Base-by-base conservation (phyloP, 140 eudicot species). In the Eryngium alpinum region DNA sequence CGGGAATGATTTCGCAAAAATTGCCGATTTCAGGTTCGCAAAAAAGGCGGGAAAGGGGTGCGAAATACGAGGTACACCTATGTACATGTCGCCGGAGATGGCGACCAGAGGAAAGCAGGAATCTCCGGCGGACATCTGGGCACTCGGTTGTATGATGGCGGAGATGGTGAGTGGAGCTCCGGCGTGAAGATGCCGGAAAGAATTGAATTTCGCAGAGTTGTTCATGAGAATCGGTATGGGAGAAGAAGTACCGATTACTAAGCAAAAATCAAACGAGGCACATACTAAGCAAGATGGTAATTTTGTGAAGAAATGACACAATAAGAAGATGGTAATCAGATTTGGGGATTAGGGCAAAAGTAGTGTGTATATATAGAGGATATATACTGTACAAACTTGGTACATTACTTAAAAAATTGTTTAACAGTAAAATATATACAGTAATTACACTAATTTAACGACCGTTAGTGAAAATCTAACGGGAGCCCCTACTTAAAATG, bases 61-160 rank as follows among this genome's bases (percentile, higher is more conserved):
- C 63, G 96, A 91, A 44, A 76, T 95, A 11, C 85, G 97, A 75
- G 99, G 99, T 24, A 91, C 98, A 49, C 96, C 97, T 29, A 43
- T 93, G 88, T 95, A 91, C 38, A 86, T 95, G 99, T 87, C 98
- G 83, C 97, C 98, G 71, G 98, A 94, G 76, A 86, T 88, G 83
- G 93, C 89, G 9, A 28, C 74, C 81, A 70, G 72, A n/a, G 93
- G 94, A 0, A 90, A 86, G 33, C 90, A 85, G 31, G 94, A 77
- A 12, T 17, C 89, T 10, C 81, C 93, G 49, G 90, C 97, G 6
- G 98, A 94, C 57, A 77, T 94, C 2, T 94, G 98, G 98, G 96
- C 97, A 9, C 80, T 94, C 32, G 97, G 98, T 60, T 94, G 98
- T 79, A 75, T 87, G 80, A 92, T 94, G 18, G 75, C 80, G 63